Conservation (phyloP, 2,329 filamentous ascomycete genomes). For the Penicillium italicum region DNA sequence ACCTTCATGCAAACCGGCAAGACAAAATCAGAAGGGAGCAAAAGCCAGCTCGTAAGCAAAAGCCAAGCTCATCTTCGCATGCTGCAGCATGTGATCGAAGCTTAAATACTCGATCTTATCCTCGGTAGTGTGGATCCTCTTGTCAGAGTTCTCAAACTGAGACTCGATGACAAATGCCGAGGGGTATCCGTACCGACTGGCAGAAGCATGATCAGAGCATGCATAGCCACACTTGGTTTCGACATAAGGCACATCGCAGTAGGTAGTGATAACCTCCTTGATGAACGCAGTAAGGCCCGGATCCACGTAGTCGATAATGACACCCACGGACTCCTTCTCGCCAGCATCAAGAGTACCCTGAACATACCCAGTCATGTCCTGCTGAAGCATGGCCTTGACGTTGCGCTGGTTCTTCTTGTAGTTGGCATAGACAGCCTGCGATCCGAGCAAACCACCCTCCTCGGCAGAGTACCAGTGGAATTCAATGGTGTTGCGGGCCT, state of each 20-base stretch:
- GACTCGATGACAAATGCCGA: conserved; percentile 64
- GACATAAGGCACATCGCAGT: conserved; percentile 83
- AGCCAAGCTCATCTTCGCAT: conserved; percentile 77
- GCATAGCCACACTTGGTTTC: conserved; percentile 88
- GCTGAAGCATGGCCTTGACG: conserved; percentile 94
- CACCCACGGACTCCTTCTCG: conserved; percentile 78
- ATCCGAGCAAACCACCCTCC: conserved; percentile 81
- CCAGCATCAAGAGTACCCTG: conserved; percentile 79
- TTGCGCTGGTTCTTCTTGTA: conserved; percentile 72
- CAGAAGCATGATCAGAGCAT: conserved; percentile 67
- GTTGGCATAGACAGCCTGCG: conserved; percentile 79
- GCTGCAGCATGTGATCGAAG: conserved; percentile 89
- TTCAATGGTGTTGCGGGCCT: conserved; percentile 80
- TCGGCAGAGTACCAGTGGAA: conserved; percentile 97
- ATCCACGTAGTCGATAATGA: conserved; percentile 91
- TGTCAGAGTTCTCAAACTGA: conserved; percentile 58
- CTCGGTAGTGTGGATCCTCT: conserved; percentile 69
- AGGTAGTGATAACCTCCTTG: conserved; percentile 79
- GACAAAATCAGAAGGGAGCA: conserved; percentile 57
- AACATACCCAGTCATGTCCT: conserved; percentile 94
- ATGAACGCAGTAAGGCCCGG: conserved; percentile 79
- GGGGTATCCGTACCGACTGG: conserved; percentile 63
- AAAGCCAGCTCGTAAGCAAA: conserved; percentile 82
- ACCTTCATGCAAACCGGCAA: background rate
- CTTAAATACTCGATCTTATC: conserved; percentile 69